A percentile compares a stretch with the other conserved stretches of the same genome.
Evolutionary conservation across 495 filamentous ascomycete genomes (phyloP).

Genomic region (Margaritispora aquatica): DNA sequence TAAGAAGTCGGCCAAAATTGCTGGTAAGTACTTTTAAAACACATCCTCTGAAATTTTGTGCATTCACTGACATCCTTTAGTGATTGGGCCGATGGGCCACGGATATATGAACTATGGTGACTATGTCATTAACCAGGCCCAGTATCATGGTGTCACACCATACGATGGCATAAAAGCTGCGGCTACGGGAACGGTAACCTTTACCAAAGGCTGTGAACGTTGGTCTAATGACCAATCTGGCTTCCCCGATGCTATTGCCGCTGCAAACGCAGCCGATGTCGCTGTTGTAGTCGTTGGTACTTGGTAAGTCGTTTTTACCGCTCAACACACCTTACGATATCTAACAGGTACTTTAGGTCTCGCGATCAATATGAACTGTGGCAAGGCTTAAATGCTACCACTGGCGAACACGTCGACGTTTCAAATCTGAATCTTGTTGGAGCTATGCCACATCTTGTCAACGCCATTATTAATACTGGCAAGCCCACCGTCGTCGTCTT

Average conservation of each 20-base stretch:
- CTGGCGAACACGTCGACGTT: conserved; percentile 66
- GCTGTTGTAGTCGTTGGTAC: conserved; percentile 68
- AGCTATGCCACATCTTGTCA: conserved; percentile 59
- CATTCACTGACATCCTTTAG: conserved; percentile 14
- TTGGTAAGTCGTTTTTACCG: conserved; percentile 39
- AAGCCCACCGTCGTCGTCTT: conserved; percentile 65
- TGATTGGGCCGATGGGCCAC: conserved; percentile 71
- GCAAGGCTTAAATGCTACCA: conserved; percentile 62
- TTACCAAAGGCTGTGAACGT: conserved; percentile 63
- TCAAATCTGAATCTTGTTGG: conserved; percentile 57
- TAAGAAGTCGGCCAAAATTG: conserved; percentile 52
- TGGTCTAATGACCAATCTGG: conserved; percentile 62
- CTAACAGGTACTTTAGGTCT: neutral
- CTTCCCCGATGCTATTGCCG: conserved; percentile 54
- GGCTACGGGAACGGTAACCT: conserved; percentile 50
- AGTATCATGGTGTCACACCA: conserved; percentile 58
- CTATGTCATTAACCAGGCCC: conserved; percentile 56
- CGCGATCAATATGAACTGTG: conserved; percentile 63
- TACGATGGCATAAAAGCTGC: conserved; percentile 58
- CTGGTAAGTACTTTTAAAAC: conserved; percentile 16
- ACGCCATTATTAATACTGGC: conserved; percentile 55
- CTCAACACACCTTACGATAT: neutral
- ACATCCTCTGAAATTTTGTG: neutral
- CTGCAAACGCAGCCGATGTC: conserved; percentile 59
- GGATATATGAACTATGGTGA: conserved; percentile 68